Conservation (phyloP, 495 filamentous ascomycete species). For the Aspergillus indologenus region DNA sequence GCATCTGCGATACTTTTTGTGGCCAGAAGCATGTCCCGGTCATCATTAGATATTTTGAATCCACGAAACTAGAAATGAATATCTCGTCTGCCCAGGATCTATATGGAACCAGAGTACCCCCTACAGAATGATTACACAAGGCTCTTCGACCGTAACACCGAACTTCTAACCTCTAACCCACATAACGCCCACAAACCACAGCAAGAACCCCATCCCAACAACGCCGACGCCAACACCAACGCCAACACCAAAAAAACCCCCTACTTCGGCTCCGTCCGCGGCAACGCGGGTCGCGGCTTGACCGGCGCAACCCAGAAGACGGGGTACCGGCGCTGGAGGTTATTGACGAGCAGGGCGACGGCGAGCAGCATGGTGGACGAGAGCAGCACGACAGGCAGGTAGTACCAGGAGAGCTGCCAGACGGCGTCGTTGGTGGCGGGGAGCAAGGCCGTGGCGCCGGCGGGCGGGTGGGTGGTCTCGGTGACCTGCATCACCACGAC, state of each 20-base stretch:
- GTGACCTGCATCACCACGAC: conserved; percentile 71
- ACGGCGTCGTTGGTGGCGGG: conserved; percentile 58
- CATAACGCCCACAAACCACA: too few relatives aligned
- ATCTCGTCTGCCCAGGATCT: too few relatives aligned
- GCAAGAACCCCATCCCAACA: background rate
- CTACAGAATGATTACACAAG: too few relatives aligned
- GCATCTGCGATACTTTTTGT: too few relatives aligned
- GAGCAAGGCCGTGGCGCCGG: conserved; percentile 76
- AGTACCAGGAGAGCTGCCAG: conserved; percentile 64
- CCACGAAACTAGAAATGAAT: too few relatives aligned
- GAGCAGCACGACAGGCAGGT: conserved; percentile 60
- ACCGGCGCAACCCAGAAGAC: conserved; percentile 46
- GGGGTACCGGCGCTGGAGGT: conserved; percentile 67
- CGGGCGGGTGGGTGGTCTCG: conserved; percentile 75
- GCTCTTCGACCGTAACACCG: too few relatives aligned
- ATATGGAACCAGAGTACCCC: too few relatives aligned
- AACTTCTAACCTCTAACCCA: too few relatives aligned
- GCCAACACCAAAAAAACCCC: too few relatives aligned
- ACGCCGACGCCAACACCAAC: too few relatives aligned
- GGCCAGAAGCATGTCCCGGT: too few relatives aligned
- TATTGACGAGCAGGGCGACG: conserved; percentile 67
- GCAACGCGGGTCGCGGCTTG: background rate
- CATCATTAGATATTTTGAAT: too few relatives aligned
- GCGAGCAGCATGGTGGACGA: conserved; percentile 58
- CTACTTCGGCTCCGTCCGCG: background rate